A percentile compares a stretch with the other conserved stretches of the same genome.
These are phyloP conservation scores for Wallacemonas sp. DNA, from an alignment of 208 protist genomes.

Conservation along the genomic window DNA sequence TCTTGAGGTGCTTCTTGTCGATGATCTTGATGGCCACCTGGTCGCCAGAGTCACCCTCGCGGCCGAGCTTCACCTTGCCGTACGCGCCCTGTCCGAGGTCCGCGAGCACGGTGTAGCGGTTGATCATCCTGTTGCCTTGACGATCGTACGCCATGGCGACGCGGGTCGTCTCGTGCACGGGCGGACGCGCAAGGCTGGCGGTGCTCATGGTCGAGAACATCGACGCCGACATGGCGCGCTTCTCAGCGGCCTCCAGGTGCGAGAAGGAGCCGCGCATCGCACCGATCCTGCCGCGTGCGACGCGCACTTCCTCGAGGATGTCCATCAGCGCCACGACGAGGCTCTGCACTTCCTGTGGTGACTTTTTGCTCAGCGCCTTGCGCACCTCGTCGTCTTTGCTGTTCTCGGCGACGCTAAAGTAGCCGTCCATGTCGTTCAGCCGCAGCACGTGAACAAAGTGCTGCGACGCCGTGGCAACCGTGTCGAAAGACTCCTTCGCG, in stretches of 20 bases:
- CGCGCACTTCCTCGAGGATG: conserved; percentile 46
- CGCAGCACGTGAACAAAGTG: conserved; percentile 55
- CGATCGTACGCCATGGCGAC: conserved; percentile 52
- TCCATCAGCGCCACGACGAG: conserved; percentile 48
- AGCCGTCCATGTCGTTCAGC: conserved; percentile 45
- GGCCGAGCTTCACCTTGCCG: conserved; percentile 71
- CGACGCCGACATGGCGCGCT: conserved; percentile 25
- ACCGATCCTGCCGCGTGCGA: conserved; percentile 17
- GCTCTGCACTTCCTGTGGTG: conserved; percentile 26
- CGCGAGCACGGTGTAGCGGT: conserved; percentile 66
- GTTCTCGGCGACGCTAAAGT: conserved; percentile 17
- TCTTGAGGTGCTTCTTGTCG: conserved; percentile 67
- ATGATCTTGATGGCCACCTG: conserved; percentile 87
- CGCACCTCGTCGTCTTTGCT: conserved; percentile 25
- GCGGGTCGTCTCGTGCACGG: conserved; percentile 61
- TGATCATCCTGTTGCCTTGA: conserved; percentile 67
- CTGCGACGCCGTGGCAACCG: conserved; percentile 33
- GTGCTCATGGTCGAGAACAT: conserved; percentile 51
- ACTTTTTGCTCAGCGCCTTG: conserved; percentile 21
- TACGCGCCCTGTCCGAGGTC: conserved; percentile 61
- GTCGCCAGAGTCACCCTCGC: conserved; percentile 39
- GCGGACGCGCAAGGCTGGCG: conserved; percentile 45
- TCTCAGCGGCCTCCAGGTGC: not conserved
- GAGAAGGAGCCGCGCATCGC: conserved; percentile 16
- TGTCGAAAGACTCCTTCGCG: conserved; percentile 23